These are phyloP conservation scores for Biscutella laevigata DNA, from an alignment of 441 rosid genomes.

Conservation along the genomic window DNA sequence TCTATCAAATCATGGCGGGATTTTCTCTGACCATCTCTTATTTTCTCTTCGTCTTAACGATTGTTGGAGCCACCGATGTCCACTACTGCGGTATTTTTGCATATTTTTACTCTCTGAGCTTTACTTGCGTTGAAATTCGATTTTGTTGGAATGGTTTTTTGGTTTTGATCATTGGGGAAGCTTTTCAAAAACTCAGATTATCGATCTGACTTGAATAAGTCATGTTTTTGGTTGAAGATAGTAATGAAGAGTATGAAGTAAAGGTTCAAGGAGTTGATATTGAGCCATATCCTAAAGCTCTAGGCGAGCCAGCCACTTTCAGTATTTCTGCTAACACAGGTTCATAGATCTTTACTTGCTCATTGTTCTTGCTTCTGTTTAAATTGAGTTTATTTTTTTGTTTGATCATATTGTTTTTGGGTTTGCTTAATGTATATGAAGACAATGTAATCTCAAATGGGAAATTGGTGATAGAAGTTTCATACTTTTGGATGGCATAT, in stretches of 20 bases:
- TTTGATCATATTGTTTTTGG: no score
- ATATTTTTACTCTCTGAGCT: background rate
- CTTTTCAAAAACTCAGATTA: background rate
- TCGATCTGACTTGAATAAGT: background rate
- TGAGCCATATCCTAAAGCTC: conserved; percentile 57
- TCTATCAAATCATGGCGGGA: conserved; percentile 24
- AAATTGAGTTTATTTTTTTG: background rate
- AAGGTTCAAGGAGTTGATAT: conserved; percentile 67
- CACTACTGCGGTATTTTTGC: conserved; percentile 41
- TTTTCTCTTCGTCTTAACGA: conserved; percentile 29
- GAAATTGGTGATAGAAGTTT: conserved; percentile 71
- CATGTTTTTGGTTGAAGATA: conserved; percentile 41
- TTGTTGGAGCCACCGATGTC: conserved; percentile 44
- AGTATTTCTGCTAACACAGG: conserved; percentile 69
- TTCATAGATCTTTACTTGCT: conserved; percentile 11
- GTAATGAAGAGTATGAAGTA: conserved; percentile 51
- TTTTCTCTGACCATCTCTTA: conserved; percentile 25
- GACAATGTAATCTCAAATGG: conserved; percentile 47
- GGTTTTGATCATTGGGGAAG: background rate
- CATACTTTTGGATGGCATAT: conserved; percentile 81
- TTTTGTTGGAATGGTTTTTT: background rate
- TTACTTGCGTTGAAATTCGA: background rate
- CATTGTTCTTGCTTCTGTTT: background rate
- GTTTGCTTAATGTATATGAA: background rate
- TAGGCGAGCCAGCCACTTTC: conserved; percentile 70